Evolutionary conservation across 1,139 yeast species (phyloP).

Genomic region (Blastobotrys arbuscula): DNA sequence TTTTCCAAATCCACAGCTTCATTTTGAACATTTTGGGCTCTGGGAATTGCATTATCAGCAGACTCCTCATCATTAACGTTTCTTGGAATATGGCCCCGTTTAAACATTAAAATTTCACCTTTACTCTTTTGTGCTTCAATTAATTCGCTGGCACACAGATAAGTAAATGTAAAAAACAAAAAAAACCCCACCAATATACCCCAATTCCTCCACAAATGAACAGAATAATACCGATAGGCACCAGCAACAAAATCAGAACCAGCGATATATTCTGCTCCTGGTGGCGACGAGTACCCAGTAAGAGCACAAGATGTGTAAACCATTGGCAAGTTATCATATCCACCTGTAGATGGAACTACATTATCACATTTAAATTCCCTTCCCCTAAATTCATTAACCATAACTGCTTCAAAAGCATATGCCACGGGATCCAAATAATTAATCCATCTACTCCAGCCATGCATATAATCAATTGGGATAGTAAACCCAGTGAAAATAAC

Average conservation of each 20-base stretch:
- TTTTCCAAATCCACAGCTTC: constrained; percentile 22
- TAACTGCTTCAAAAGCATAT: constrained; percentile 61
- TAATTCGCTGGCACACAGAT: constrained; percentile 53
- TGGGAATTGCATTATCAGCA: not conserved
- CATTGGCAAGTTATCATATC: constrained; percentile 38
- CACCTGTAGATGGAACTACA: constrained; percentile 50
- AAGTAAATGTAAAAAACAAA: constrained; percentile 51
- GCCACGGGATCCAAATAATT: constrained; percentile 67
- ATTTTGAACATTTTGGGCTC: constrained; percentile 15
- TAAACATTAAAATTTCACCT: constrained; percentile 76
- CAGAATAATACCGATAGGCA: constrained; percentile 45
- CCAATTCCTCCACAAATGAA: constrained; percentile 78
- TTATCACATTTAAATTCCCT: constrained; percentile 41
- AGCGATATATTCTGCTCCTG: constrained; percentile 46
- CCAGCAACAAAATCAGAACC: constrained; percentile 53
- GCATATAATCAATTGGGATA: constrained; percentile 60
- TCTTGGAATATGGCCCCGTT: constrained; percentile 39
- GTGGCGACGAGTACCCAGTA: constrained; percentile 40
- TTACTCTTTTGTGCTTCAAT: constrained; percentile 74
- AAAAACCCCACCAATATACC: constrained; percentile 61
- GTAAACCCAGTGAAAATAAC: constrained; percentile 71
- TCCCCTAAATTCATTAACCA: constrained; percentile 55
- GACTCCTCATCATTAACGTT: constrained; percentile 23
- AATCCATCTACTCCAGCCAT: constrained; percentile 78
- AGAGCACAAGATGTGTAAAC: constrained; percentile 50